Evolutionary conservation across 305 asterid species (phyloP).

Genomic region (Nicotiana rustica): DNA sequence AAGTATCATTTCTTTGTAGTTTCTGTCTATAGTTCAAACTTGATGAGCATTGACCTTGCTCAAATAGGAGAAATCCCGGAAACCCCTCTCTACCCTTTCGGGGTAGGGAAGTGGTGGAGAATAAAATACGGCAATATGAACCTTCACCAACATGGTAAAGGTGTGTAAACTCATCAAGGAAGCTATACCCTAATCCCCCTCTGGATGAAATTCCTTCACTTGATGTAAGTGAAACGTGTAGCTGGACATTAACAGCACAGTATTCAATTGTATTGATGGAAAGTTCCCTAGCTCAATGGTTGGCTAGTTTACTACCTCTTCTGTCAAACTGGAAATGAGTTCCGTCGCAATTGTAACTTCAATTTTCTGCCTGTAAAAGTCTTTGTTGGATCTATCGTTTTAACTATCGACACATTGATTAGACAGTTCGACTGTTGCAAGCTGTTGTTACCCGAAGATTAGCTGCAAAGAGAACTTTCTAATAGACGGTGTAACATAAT

Average conservation of each 20-base stretch:
- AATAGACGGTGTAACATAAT: not conserved
- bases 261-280: not conserved
- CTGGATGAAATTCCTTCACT: not conserved
- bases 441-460: constrained; percentile 18
- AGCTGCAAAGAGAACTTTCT: not conserved
- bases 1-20: constrained; percentile 14
- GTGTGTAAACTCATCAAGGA: not conserved
- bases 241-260: not conserved
- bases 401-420: not conserved
- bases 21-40: not conserved
- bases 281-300: not conserved
- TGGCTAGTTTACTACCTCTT: not conserved
- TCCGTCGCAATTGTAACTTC: not conserved
- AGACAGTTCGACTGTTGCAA: constrained; percentile 4
- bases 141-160: not conserved
- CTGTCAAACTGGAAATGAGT: constrained; percentile 3
- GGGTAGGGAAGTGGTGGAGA: not conserved
- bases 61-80: not conserved
- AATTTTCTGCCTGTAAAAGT: not conserved
- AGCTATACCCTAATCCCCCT: constrained; percentile 6
- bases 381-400: not conserved
- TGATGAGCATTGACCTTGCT: not conserved
- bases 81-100: too few species aligned
- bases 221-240: constrained; percentile 9
- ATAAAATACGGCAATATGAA: not conserved